These are phyloP conservation scores for Cronartium quercuum DNA, from an alignment of 1,284 basidiomycete genomes.

Conservation along the genomic window DNA sequence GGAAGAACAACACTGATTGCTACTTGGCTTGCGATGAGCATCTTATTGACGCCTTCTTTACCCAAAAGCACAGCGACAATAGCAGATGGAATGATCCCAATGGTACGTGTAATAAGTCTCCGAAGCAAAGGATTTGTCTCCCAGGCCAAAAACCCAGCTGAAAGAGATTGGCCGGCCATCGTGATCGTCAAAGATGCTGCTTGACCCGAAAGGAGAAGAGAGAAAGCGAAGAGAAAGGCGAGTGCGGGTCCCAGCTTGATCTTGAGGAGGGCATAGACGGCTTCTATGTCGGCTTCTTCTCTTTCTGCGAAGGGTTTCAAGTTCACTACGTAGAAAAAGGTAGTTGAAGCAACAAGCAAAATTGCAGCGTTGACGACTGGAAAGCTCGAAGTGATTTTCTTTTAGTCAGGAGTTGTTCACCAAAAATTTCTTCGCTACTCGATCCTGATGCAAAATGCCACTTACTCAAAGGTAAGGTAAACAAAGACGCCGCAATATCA, in stretches of 20 bases:
- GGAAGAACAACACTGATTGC: slow-evolving; percentile 32
- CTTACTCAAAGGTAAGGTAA: slow-evolving; percentile 34
- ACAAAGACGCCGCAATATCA: slow-evolving; percentile 30
- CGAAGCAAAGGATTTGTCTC: slow-evolving; percentile 23
- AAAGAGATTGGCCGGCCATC: slow-evolving; percentile 23
- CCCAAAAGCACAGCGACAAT: slow-evolving; percentile 1
- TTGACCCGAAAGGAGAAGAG: slow-evolving; percentile 17
- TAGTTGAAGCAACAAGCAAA: slow-evolving; percentile 17
- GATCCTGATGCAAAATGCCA: neutral
- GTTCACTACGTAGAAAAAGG: slow-evolving; percentile 8
- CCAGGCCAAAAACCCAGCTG: slow-evolving; percentile 13
- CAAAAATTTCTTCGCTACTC: neutral
- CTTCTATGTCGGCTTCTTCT: slow-evolving; percentile 15
- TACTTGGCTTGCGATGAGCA: slow-evolving; percentile 25
- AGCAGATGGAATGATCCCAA: slow-evolving; percentile 26
- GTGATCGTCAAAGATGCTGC: slow-evolving; percentile 32
- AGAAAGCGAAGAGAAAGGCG: slow-evolving; percentile 21
- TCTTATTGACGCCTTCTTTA: slow-evolving; percentile 10
- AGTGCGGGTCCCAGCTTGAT: neutral
- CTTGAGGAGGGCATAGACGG: slow-evolving; percentile 15
- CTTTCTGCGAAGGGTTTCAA: too few relatives aligned
- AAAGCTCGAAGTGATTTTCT: neutral
- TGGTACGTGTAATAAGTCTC: slow-evolving; percentile 13
- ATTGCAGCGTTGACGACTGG: slow-evolving; percentile 28
- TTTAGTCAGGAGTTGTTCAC: neutral